Evolutionary conservation across 441 rosid species (phyloP).

Genomic region (Hura crepitans): DNA sequence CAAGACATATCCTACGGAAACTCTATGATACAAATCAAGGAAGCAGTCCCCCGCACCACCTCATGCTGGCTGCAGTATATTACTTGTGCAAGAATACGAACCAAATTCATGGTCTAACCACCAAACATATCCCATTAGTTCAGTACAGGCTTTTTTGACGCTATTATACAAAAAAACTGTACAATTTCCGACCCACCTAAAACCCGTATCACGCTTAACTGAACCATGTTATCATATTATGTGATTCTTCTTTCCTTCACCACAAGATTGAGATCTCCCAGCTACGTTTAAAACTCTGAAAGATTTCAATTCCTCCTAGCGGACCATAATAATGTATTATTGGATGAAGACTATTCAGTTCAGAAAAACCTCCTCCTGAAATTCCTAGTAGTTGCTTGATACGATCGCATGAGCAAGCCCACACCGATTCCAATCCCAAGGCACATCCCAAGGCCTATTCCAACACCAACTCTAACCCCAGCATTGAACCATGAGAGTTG

Average conservation of each 20-base stretch:
- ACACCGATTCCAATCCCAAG: conserved; percentile 90
- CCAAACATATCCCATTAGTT: conserved; percentile 11
- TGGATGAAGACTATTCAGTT: conserved; percentile 14
- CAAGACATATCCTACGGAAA: conserved; percentile 19
- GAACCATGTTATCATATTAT: conserved; percentile 9
- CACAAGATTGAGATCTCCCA: conserved; percentile 24
- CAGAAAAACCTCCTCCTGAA: conserved; percentile 80
- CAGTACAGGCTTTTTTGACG: conserved; percentile 16
- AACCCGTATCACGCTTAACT: conserved; percentile 21
- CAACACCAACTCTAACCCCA: conserved; percentile 98
- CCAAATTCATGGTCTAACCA: background rate
- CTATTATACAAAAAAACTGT: conserved; percentile 20
- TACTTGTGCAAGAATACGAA: background rate
- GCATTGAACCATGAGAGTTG: conserved; percentile 94
- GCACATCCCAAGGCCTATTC: conserved; percentile 97
- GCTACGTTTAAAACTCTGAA: conserved; percentile 21
- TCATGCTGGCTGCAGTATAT: conserved; percentile 9
- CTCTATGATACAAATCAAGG: conserved; percentile 4
- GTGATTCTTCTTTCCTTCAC: conserved; percentile 15
- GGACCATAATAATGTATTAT: background rate
- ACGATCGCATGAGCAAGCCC: conserved; percentile 89
- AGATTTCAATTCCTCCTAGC: conserved; percentile 12
- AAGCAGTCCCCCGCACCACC: conserved; percentile 20
- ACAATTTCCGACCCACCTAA: conserved; percentile 24
- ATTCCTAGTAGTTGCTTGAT: conserved; percentile 82